Evolutionary conservation across 1,284 basidiomycete species (phyloP).

Genomic region (Megacollybia platyphylla): DNA sequence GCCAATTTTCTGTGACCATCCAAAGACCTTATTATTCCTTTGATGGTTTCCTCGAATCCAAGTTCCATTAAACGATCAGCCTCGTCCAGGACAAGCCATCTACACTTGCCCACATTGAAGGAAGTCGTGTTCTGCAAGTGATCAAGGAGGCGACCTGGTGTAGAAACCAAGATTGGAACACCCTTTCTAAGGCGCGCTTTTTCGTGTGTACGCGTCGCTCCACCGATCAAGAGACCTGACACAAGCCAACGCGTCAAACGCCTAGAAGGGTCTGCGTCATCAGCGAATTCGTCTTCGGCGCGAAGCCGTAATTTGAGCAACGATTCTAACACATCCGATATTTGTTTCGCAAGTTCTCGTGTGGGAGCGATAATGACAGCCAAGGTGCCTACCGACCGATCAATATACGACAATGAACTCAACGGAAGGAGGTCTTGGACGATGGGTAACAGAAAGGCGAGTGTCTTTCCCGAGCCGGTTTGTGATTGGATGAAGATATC

Average conservation of each 20-base stretch:
- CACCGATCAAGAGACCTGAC: constrained; percentile 79
- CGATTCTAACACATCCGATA: constrained; percentile 41
- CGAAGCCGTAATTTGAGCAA: constrained; percentile 25
- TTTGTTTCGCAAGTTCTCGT: constrained; percentile 91
- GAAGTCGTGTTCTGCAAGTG: constrained; percentile 88
- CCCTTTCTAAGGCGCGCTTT: constrained; percentile 55
- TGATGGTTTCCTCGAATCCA: constrained; percentile 88
- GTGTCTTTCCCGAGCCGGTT: constrained; percentile 96
- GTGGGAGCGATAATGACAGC: constrained; percentile 94
- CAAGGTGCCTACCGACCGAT: constrained; percentile 81
- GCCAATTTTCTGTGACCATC: constrained; percentile 72
- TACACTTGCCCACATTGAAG: constrained; percentile 86
- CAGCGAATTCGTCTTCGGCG: constrained; percentile 38
- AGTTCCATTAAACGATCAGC: constrained; percentile 96
- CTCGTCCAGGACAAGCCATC: constrained; percentile 96
- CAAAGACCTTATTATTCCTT: constrained; percentile 77
- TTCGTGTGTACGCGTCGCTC: constrained; percentile 67
- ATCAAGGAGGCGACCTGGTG: constrained; percentile 92
- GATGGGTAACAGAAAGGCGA: constrained; percentile 91
- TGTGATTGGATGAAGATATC: constrained; percentile 96
- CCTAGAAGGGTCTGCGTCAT: constrained; percentile 27
- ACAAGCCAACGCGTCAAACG: constrained; percentile 88
- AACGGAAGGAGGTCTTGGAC: constrained; percentile 89
- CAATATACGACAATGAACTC: constrained; percentile 79
- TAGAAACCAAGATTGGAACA: constrained; percentile 82